Evolutionary conservation across 179 eudicot species (phyloP).

Genomic region (Vitellaria paradoxa): DNA sequence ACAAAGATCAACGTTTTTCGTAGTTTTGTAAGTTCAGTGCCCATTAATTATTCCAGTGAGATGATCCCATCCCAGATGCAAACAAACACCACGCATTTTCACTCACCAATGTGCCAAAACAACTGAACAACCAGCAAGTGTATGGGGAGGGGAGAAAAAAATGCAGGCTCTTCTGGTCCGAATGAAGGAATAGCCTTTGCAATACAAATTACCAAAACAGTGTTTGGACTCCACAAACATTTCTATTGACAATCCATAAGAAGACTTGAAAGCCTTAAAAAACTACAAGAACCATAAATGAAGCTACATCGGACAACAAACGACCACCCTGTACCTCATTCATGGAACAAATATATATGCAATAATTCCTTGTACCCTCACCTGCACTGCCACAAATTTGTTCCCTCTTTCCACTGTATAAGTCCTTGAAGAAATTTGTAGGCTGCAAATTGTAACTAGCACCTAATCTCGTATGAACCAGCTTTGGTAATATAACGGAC

Average conservation of each 20-base stretch:
- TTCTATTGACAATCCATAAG: slow-evolving; percentile 1
- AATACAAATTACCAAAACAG: neutral
- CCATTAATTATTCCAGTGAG: neutral
- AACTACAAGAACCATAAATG: neutral
- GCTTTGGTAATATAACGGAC: slow-evolving; percentile 99
- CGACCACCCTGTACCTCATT: neutral
- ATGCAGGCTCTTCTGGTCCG: neutral
- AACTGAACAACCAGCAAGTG: neutral
- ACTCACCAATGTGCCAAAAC: neutral
- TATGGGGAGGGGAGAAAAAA: neutral
- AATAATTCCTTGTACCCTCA: neutral
- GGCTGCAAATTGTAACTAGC: slow-evolving; percentile 35
- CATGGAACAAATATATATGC: neutral
- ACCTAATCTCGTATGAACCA: slow-evolving; percentile 92
- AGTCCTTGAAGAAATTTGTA: slow-evolving; percentile 1
- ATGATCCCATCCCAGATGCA: neutral
- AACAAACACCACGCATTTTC: neutral
- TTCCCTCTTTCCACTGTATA: neutral
- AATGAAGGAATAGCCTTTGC: slow-evolving; percentile 14
- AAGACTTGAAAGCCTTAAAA: slow-evolving; percentile 1
- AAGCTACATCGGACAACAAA: neutral
- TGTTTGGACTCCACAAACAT: slow-evolving; percentile 4
- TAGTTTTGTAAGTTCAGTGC: too few species aligned
- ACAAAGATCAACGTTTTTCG: too few species aligned
- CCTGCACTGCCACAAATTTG: neutral